phyloP scores from a whole-genome alignment of 2,329 filamentous ascomycete species.

The Talaromyces sp. region DNA sequence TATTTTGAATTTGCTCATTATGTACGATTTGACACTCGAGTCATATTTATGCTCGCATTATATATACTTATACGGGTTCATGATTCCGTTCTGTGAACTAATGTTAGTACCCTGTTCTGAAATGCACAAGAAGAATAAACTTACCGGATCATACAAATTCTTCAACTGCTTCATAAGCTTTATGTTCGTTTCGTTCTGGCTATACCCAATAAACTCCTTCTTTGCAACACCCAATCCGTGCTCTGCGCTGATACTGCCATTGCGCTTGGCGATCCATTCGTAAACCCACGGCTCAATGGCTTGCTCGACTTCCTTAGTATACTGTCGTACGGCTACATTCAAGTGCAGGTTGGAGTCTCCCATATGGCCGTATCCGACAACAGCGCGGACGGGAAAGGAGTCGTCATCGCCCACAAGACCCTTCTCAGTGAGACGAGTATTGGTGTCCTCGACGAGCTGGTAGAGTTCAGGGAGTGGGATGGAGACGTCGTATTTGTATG shows the following conservation, averaged over 20 bases:
- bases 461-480: slow-evolving; percentile 89
- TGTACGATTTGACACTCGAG: neutral
- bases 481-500: slow-evolving; percentile 98
- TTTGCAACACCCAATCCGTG: slow-evolving; percentile 92
- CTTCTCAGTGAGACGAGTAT: slow-evolving; percentile 65
- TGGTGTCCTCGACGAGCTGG: slow-evolving; percentile 79
- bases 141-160: slow-evolving; percentile 86
- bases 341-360: slow-evolving; percentile 93
- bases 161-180: slow-evolving; percentile 94
- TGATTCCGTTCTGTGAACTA: slow-evolving; percentile 77
- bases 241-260: slow-evolving; percentile 94
- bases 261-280: slow-evolving; percentile 86
- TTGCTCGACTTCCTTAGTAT: slow-evolving; percentile 83
- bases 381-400: slow-evolving; percentile 74
- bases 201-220: slow-evolving; percentile 93
- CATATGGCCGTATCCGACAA: slow-evolving; percentile 98
- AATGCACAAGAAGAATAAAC: slow-evolving; percentile 31
- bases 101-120: neutral
- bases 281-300: slow-evolving; percentile 92
- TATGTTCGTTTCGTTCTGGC: slow-evolving; percentile 81
- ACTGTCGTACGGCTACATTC: slow-evolving; percentile 78
- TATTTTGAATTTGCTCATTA: neutral
- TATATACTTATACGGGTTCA: slow-evolving; percentile 99
- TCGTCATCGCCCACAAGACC: slow-evolving; percentile 75
- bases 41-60: slow-evolving; percentile 19